Conservation (phyloP, 371 early-diverging fungal species). For the Haplosporangium sp. region DNA sequence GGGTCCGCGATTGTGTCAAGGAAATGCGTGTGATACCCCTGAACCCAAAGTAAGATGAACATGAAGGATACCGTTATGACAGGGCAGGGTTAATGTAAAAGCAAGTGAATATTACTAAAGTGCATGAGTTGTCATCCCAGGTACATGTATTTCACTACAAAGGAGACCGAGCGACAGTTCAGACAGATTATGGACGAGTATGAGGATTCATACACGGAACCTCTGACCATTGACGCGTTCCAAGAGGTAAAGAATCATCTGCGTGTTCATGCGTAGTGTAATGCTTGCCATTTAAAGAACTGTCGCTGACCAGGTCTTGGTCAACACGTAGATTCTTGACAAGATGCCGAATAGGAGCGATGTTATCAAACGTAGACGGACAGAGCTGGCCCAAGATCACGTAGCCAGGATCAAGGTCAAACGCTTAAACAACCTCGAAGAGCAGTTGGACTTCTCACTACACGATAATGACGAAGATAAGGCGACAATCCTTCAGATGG, state of each 20-base stretch:
- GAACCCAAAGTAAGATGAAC: constrained; percentile 63
- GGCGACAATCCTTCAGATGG: constrained; percentile 14
- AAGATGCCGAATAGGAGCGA: constrained; percentile 43
- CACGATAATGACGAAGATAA: not conserved
- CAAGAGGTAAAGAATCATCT: constrained; percentile 60
- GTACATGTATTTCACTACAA: constrained; percentile 70
- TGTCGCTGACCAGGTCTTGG: not conserved
- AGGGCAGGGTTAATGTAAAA: not conserved
- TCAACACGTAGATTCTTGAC: constrained; percentile 29
- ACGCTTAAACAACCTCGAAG: constrained; percentile 40
- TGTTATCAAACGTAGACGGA: constrained; percentile 21
- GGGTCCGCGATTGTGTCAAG: constrained; percentile 71
- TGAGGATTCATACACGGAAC: constrained; percentile 75
- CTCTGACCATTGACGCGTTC: constrained; percentile 60
- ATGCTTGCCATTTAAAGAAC: not conserved
- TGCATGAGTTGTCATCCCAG: constrained; percentile 26
- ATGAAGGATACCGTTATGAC: not conserved
- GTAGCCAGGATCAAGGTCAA: constrained; percentile 26
- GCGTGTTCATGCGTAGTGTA: not conserved
- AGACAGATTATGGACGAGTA: constrained; percentile 68
- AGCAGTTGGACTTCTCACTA: constrained; percentile 16
- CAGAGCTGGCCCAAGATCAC: constrained; percentile 14
- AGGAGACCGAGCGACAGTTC: constrained; percentile 59
- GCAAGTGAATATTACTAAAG: not conserved
- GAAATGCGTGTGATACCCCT: constrained; percentile 63